These are phyloP conservation scores for Amanita polypyramis DNA, from an alignment of 768 basidiomycete species.

Conservation along the genomic window DNA sequence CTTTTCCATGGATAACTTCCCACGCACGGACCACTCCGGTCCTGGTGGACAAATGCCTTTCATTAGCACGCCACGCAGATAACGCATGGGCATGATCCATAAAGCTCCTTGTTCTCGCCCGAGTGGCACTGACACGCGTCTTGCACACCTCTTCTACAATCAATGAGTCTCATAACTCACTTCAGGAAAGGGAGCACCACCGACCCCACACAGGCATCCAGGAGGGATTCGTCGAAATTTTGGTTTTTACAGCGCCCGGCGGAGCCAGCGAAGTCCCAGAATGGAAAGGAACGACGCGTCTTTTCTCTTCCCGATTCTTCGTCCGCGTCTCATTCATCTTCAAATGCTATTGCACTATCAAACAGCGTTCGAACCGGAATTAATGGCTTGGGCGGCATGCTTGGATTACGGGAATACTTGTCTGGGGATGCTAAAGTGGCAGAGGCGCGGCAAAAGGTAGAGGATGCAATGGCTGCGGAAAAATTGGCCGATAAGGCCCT, in stretches of 20 bases:
- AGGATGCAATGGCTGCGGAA: constrained; percentile 40
- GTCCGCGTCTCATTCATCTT: constrained; percentile 2
- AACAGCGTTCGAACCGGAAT: constrained; percentile 8
- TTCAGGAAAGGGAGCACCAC: constrained; percentile 5
- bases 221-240: not conserved
- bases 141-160: not conserved
- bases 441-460: constrained; percentile 38
- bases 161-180: constrained; percentile 8
- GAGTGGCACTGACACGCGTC: constrained; percentile 57
- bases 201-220: constrained; percentile 11
- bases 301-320: not conserved
- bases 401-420: constrained; percentile 3
- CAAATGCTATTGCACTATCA: constrained; percentile 7
- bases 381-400: constrained; percentile 2
- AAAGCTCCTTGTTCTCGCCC: constrained; percentile 79
- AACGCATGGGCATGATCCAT: constrained; percentile 88
- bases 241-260: constrained; percentile 18
- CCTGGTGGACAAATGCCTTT: not conserved
- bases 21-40: constrained; percentile 33
- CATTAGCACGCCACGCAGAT: constrained; percentile 94
- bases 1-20: constrained; percentile 14
- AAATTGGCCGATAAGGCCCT: constrained; percentile 41
- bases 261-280: constrained; percentile 11
- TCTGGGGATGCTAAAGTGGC: constrained; percentile 33
- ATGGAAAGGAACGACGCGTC: not conserved